Evolutionary conservation across 1,284 basidiomycete genomes (phyloP), one percentile per base, ranked within the genome.

Genomic region (Chalciporus sp.): DNA sequence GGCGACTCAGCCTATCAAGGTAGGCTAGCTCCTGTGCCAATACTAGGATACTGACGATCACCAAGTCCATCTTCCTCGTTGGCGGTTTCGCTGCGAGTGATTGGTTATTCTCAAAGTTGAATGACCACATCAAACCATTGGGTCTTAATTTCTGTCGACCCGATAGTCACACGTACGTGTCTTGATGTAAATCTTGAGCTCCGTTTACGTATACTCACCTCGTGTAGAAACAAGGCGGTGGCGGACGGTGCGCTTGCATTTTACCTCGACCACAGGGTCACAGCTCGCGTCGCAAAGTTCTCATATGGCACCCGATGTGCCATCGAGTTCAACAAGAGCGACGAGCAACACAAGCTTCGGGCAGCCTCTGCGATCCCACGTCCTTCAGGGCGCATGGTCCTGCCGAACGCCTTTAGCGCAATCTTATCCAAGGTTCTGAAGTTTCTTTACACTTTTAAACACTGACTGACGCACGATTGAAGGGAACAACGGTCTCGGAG

Each of bases 111-210:
- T 56, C 57, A 2, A 58, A 47, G 28, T 51, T 76, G 11, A 62
- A 70, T 41, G 54, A 52, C 0, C 55, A 62, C 11, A 58, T 77
- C 12, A 51, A 48, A 7, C 49, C 64, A 35, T 11, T 74, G 61
- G 65, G 65, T 1, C 48, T 79, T 40, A 59, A 57, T 1, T 65
- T 82, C 31, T 70, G 69, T 55, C 72, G 79, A 3, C 80, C 79
- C 12, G 78, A 81, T 44, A 73, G 66, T 23, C 73, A 78, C 52
- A 73, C 75, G 80, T 80, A 51, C 51, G 76, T 60, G 14, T 17
- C 10, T 29, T 0, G 29, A 37, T 14, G 19, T 9, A 11, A n/a
- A 1, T 50, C 42, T 17, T 10, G 7, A 28, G 26, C 42, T 23
- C 27, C 12, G 19, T 39, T 47, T 14, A n/a, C 6, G 2, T 27